phyloP scores from a whole-genome alignment of 805 yeast genomes.

The Candida nanaspora region DNA sequence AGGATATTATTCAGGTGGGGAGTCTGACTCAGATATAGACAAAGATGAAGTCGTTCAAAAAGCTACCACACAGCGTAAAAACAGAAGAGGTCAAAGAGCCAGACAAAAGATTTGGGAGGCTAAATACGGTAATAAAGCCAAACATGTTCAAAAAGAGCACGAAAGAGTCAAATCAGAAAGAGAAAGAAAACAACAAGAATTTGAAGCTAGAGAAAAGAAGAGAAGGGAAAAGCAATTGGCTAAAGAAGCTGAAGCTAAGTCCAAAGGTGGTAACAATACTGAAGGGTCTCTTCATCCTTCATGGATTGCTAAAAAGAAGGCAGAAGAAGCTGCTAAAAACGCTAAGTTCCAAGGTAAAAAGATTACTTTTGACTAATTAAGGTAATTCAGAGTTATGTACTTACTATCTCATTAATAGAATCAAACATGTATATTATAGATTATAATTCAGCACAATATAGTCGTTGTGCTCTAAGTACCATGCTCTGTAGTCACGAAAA shows the following conservation, averaged over 20 bases:
- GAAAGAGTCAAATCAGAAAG: slow-evolving; percentile 47
- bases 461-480: no score
- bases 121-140: slow-evolving; percentile 80
- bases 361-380: slow-evolving; percentile 55
- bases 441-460: no score
- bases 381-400: no score
- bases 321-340: slow-evolving; percentile 57
- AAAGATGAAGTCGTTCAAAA: slow-evolving; percentile 45
- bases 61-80: slow-evolving; percentile 57
- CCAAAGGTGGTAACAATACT: neutral
- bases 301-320: slow-evolving; percentile 85
- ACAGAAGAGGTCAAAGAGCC: slow-evolving; percentile 95
- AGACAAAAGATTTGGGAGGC: slow-evolving; percentile 94
- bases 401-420: no score
- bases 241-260: slow-evolving; percentile 11
- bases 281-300: slow-evolving; percentile 75
- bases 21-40: slow-evolving; percentile 48
- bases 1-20: slow-evolving; percentile 83
- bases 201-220: slow-evolving; percentile 64
- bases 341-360: slow-evolving; percentile 81
- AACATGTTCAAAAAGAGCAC: slow-evolving; percentile 67
- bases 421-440: no score
- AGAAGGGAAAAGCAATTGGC: slow-evolving; percentile 47
- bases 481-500: no score
- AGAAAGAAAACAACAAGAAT: slow-evolving; percentile 54